Base-by-base conservation (phyloP, 352 stramenopile genomes). In the Peronosclerospora sorghi region DNA sequence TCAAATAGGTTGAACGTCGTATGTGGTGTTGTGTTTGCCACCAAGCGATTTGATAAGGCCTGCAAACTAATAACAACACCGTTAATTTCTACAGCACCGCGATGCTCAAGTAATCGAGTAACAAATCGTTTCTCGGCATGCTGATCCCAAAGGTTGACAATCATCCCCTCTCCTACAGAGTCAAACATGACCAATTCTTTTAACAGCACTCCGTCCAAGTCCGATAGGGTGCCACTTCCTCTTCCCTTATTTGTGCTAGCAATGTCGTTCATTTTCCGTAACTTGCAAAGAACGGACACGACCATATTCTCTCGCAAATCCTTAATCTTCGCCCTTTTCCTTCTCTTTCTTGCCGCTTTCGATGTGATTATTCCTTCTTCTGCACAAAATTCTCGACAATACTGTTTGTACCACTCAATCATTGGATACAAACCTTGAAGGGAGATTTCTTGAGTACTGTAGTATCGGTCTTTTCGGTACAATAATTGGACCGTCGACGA, bases 331-430 rank as follows among this genome's bases (percentile, higher is more conserved):
- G 54, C 41, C 30, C 45, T 57, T 26, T 41, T 56, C 9, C 14
- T 54, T 19, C 21, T 46, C 29, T 7, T 54, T 18, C 46, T 48
- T 21, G 23, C 8, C 24, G 28, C n/a, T 13, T 19, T 35, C 5
- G 30, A 28, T 18, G 14, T 17, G 2, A 15, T 1, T 19, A 14
- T 41, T 15, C 48, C 30, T 10, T 56, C 41, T 0, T 32, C 24
- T 1, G 58, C 34, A 14, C 64, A 28, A 44, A 83, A 64, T 37
- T 69, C 50, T 36, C 65, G 48, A 40, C 64, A 70, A 48, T 80
- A 51, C 29, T 68, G 51, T 20, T 81, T 79, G 49, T 81, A 77
- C 65, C 69, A 82, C 40, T 79, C 64, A 54, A 85, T 75, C 67
- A 81, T 81, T 1, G 62, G 58, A 40, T 76, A 85, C 12, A 83